Conservation (phyloP, 352 stramenopile genomes). For the Phytopythium montanum region DNA sequence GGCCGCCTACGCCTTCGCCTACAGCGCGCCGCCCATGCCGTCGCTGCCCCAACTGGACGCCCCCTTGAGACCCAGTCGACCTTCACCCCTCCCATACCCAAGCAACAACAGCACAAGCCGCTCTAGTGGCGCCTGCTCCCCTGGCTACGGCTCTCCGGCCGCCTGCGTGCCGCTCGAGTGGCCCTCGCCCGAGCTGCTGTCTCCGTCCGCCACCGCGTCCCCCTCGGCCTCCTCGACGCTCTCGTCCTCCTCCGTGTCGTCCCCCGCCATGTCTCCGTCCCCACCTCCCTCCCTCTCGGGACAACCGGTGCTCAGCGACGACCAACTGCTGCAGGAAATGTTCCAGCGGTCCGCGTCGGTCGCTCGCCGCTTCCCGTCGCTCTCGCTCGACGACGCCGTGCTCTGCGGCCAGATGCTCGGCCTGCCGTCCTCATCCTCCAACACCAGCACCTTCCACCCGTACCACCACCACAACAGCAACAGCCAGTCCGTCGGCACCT, state of each 20-base stretch:
- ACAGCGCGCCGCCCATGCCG: background rate
- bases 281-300: conserved; percentile 3
- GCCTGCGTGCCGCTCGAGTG: background rate
- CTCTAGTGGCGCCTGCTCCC: background rate
- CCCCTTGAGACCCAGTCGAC: conserved; percentile 1
- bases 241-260: conserved; percentile 8
- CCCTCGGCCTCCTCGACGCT: background rate
- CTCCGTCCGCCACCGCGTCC: background rate
- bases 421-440: background rate
- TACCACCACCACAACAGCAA: background rate
- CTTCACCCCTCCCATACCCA: background rate
- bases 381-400: conserved; percentile 10
- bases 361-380: conserved; percentile 10
- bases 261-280: conserved; percentile 7
- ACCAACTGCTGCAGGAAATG: conserved; percentile 41
- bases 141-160: conserved; percentile 1
- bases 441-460: conserved; percentile 3
- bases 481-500: background rate
- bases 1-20: background rate
- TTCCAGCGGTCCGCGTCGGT: conserved; percentile 35
- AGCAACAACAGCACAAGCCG: background rate
- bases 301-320: conserved; percentile 24
- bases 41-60: conserved; percentile 5
- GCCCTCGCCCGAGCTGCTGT: conserved; percentile 1
- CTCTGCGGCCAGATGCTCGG: conserved; percentile 15